These are phyloP conservation scores for Neoconidiobolus thromboides DNA, from an alignment of 371 early-diverging fungal species.

Conservation along the genomic window DNA sequence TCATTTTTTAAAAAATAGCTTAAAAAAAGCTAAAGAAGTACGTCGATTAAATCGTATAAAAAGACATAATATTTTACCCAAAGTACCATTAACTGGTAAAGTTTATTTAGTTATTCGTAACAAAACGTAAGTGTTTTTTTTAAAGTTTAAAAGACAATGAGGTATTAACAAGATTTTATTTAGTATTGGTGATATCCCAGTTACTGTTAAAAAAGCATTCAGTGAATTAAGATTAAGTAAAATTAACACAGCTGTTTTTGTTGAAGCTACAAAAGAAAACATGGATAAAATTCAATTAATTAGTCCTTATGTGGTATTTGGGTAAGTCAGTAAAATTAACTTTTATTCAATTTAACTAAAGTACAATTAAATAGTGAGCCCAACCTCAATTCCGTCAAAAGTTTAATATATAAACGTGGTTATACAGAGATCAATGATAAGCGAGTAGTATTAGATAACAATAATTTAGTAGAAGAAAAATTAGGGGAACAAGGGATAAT, in stretches of 20 bases:
- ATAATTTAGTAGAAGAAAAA: constrained; percentile 2
- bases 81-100: not conserved
- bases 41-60: not conserved
- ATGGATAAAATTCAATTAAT: not conserved
- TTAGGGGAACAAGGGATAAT: not conserved
- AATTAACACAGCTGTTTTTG: not conserved
- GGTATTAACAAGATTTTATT: not conserved
- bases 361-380: not conserved
- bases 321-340: not conserved
- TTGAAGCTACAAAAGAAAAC: constrained; percentile 2
- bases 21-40: not conserved
- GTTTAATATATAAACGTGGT: constrained; percentile 1
- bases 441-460: not conserved
- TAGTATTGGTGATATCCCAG: constrained; percentile 1
- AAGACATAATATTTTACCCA: not conserved
- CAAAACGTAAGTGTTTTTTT: not conserved
- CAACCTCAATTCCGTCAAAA: not conserved
- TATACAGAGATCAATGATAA: not conserved
- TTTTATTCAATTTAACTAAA: no score
- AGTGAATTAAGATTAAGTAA: not conserved
- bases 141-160: not conserved
- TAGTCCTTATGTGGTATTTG: not conserved
- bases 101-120: not conserved
- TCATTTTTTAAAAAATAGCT: not conserved
- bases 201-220: not conserved